Conservation (phyloP, 2,329 filamentous ascomycete species). For the Myriangium duriaei region DNA sequence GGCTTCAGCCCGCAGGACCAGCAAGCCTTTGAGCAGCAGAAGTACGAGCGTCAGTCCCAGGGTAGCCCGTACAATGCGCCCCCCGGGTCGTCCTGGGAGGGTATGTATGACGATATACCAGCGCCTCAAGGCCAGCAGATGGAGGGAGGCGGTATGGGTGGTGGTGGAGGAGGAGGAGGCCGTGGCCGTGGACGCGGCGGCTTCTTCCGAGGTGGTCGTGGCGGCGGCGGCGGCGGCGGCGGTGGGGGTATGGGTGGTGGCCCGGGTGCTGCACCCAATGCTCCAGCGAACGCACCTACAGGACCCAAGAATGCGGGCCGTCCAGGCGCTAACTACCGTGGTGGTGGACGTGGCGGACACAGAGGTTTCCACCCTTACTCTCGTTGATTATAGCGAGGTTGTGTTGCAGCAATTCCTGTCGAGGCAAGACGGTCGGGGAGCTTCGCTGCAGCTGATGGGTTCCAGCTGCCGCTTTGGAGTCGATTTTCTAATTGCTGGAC, state of each 20-base stretch:
- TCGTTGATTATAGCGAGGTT: no score
- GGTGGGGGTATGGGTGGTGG: conserved; percentile 20
- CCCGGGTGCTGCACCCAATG: conserved; percentile 27
- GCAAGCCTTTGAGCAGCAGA: conserved; percentile 63
- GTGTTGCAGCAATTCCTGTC: no score
- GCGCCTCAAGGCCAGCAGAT: conserved; percentile 55
- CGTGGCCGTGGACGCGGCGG: conserved; percentile 25
- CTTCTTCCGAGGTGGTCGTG: conserved; percentile 28
- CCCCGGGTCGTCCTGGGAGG: conserved; percentile 65
- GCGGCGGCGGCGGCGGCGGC: conserved; percentile 28
- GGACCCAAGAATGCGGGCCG: conserved; percentile 91
- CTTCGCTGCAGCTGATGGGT: no score
- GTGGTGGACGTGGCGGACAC: conserved; percentile 64
- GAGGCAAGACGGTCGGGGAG: no score
- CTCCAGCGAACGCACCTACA: conserved; percentile 74
- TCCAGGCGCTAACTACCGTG: conserved; percentile 85
- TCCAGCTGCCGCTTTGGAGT: no score
- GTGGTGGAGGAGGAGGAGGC: conserved; percentile 24
- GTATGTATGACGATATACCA: conserved; percentile 94
- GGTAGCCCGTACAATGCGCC: conserved; percentile 29
- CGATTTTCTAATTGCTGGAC: no score
- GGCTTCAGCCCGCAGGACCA: conserved; percentile 60
- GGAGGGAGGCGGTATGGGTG: conserved; percentile 27
- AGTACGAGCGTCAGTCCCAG: conserved; percentile 58
- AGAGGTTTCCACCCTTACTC: conserved; percentile 72